phyloP scores from a whole-genome alignment of 2,329 filamentous ascomycete genomes.

The Penicillium sp. region DNA sequence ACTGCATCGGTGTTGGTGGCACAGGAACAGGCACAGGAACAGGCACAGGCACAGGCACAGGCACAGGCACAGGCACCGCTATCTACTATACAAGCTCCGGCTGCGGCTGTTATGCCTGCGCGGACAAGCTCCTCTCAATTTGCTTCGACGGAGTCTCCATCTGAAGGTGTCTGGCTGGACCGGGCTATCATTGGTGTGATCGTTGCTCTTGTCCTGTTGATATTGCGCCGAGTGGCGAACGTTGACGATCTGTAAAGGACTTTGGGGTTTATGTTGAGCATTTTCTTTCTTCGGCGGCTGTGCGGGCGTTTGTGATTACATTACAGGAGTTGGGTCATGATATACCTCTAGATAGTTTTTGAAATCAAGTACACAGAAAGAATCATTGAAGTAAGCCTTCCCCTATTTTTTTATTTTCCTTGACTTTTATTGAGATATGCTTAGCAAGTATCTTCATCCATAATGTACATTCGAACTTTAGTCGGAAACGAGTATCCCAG shows the following conservation, averaged over 20 bases:
- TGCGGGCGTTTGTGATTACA: background rate
- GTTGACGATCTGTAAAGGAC: conserved; percentile 23
- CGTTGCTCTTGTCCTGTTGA: conserved; percentile 66
- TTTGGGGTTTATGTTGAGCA: background rate
- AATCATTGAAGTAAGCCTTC: background rate
- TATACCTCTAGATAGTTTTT: conserved; percentile 5
- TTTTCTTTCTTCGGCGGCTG: background rate
- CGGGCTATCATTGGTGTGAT: conserved; percentile 72
- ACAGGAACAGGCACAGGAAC: background rate
- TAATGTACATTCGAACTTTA: background rate
- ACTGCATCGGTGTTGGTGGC: background rate
- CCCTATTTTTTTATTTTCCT: background rate
- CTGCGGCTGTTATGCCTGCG: background rate
- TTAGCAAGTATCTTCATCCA: background rate
- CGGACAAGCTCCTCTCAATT: background rate
- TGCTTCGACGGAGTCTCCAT: conserved; percentile 1
- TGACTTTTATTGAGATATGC: background rate
- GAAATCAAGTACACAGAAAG: background rate
- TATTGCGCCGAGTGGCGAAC: conserved; percentile 51
- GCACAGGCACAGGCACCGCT: background rate
- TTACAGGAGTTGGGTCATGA: background rate
- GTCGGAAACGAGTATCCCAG: background rate
- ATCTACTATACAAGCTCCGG: background rate
- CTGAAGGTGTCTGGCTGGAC: conserved; percentile 72
- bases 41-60: too few relatives aligned